Base-by-base conservation (phyloP, 768 basidiomycete genomes). In the Boletales sp. region DNA sequence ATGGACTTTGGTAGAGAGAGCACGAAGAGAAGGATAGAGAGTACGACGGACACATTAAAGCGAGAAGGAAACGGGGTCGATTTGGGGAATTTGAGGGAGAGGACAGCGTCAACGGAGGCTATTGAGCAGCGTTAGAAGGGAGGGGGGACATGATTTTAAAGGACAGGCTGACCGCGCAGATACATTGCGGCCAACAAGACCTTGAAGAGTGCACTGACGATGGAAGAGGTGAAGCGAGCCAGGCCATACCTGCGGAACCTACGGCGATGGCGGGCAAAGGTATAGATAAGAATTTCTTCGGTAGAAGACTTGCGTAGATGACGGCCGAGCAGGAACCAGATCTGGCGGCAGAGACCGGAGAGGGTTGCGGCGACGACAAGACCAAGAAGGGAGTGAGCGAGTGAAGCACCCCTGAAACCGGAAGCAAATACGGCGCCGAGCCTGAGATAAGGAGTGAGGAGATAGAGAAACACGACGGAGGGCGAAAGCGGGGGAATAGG, bases 311-410 rank as follows among this genome's bases (percentile, higher is more conserved):
- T 78, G 57, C 80, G 79, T 40, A 86, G 72, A 64, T 90, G 87
- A 30, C 83, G 76, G 40, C 83, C 80, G n/a, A 90, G 77, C 74
- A 88, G 78, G 68, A 86, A 88, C 82, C 84, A 86, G 43, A 90
- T 69, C 56, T 87, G 85, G 44, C 84, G 72, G 35, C 81, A 74
- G 53, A 86, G 79, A 30, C 76, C 76, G 8, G 86, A 76, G 13
- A 85, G 67, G 32, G 74, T 55, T n/a, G 82, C 82, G 50, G 82
- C 82, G 27, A 75, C 57, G 30, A 82, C 40, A 2, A 87, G 64
- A 1, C 72, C 66, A 27, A 79, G 68, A 27, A 87, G 68, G 4
- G 75, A 73, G 27, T 75, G 70, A 58, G 75, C 73, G 36, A 84
- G 67, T 4, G 82, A 73, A 41, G 75, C 59, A 34, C 67, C 66